Evolutionary conservation across 1,284 basidiomycete genomes (phyloP), one percentile per base, ranked within the genome.

Genomic region (Inonotus hispidus): DNA sequence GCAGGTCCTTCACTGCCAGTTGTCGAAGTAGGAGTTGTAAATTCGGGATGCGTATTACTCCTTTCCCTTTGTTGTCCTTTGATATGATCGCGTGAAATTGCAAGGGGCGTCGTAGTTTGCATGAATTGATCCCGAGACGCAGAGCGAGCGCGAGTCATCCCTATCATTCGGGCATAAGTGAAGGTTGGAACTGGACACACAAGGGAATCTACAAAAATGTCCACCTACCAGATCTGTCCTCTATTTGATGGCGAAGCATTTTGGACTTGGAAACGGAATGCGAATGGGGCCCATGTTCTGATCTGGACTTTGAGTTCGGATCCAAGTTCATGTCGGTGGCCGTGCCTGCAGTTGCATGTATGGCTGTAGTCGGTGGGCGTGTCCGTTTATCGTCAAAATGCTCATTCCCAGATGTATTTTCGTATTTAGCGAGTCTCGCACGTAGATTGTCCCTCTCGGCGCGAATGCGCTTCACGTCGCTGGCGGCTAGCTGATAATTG

Each of bases 401-500:
- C 55, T 69, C 68, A 52, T 70, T 68, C 14, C 69, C 68, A 39
- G 70, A 70, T 35, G 72, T 63, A 41, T 74, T 58, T 37, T 67
- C 67, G 58, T 76, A 75, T 29, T 73, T 72, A 64, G 77, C 72
- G 5, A 88, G 71, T 63, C 78, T 80, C 53, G 70, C 65, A 67
- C 82, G 85, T 70, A 82, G 86, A 2, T 76, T 71, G 68, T 93
- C 92, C n/a, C 92, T 81, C 70, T 94, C 92, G 21, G 77, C 77
- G 16, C 92, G 81, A 58, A 95, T 82, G 49, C 93, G 83, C 65
- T 94, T 92, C 47, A 91, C 76, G 65, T 92, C 89, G 74, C 88
- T 90, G 70, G 89, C 76, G 58, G 88, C 82, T 62, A 88, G 83
- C 63, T 80, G 83, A 68, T 90, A 89, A 6, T 82, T 86, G 39